These are phyloP conservation scores for Ascochyta clinopodiicola DNA, from an alignment of 2,329 filamentous ascomycete genomes.

Conservation along the genomic window DNA sequence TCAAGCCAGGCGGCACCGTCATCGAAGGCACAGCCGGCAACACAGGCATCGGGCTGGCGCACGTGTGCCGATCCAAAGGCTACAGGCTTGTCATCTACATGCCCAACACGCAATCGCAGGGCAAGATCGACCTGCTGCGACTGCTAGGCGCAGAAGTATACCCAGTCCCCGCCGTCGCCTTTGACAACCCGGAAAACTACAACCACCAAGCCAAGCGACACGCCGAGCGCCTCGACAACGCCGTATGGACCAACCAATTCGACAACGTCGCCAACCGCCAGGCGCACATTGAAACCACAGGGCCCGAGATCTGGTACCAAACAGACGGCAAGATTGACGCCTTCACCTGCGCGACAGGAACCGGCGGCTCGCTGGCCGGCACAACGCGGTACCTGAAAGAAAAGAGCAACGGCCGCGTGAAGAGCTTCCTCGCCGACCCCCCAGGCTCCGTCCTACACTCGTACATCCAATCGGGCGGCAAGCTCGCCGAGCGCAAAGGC, in stretches of 20 bases:
- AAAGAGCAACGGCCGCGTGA: slow-evolving; percentile 76
- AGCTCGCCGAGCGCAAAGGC: slow-evolving; percentile 79
- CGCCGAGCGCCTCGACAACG: slow-evolving; percentile 83
- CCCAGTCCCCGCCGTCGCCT: slow-evolving; percentile 93
- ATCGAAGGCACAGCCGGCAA: slow-evolving; percentile 98
- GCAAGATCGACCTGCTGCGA: slow-evolving; percentile 92
- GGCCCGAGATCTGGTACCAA: slow-evolving; percentile 96
- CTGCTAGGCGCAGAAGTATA: slow-evolving; percentile 94
- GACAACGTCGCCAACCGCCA: slow-evolving; percentile 94
- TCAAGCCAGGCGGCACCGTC: slow-evolving; percentile 87
- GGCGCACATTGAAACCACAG: slow-evolving; percentile 95
- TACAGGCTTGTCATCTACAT: slow-evolving; percentile 99
- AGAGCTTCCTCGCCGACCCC: slow-evolving; percentile 90
- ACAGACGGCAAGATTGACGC: slow-evolving; percentile 85
- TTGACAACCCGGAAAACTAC: slow-evolving; percentile 95
- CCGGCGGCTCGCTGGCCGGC: slow-evolving; percentile 88
- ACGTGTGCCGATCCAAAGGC: slow-evolving; percentile 89
- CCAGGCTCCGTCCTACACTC: slow-evolving; percentile 92
- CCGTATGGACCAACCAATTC: slow-evolving; percentile 99
- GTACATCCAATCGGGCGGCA: slow-evolving; percentile 85
- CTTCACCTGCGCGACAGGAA: slow-evolving; percentile 95
- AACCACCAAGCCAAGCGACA: slow-evolving; percentile 94
- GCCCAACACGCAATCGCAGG: slow-evolving; percentile 98
- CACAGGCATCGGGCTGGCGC: slow-evolving; percentile 95
- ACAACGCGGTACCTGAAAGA: slow-evolving; percentile 89